Evolutionary conservation across 2,329 filamentous ascomycete species (phyloP), one percentile per base, ranked within the genome.

Genomic region (Curvularia verruculosa): DNA sequence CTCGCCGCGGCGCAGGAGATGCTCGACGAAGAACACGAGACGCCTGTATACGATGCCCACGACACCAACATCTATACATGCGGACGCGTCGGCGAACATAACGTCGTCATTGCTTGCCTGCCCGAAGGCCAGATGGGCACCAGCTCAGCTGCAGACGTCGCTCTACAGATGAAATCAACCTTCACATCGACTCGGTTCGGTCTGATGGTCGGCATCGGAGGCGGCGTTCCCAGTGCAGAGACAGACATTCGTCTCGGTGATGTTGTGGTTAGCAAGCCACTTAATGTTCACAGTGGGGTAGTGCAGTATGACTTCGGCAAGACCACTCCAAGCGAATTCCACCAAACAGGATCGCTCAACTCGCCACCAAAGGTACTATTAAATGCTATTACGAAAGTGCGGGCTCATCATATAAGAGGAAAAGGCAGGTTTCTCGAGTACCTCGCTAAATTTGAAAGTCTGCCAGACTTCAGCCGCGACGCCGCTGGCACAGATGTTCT

Each of bases 121-220:
- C 28, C 28, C 8, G 28, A 6, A 2, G 72, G 75, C 26, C 57
- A 60, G 21, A 70, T 69, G 26, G 77, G 77, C 9, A 77, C 53
- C 4, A 68, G 44, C 45, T 49, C 70, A 6, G 71, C 75, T 6
- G 72, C 74, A 13, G 63, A 56, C 1, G 69, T 70, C 6, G 71
- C 68, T 2, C 64, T 50, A 24, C 49, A 67, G 13, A 69, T 77
- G 60, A 46, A 54, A n/a, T 41, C 49, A 9, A 68, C 64, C 5
- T 78, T 78, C 55, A 48, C 15, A 36, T n/a, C 40, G 2, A 74
- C 78, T 21, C 68, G 63, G 23, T 67, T 80, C 31, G 72, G 69
- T 5, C 63, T 82, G 3, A 71, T 81, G 68, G 77, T 81, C 1
- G 78, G 78, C 10, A 75, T 81, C 41, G 78, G 75, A 1, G 74